Percentiles rank a stretch among this genome's conserved stretches.
phyloP scores from a whole-genome alignment of 2,329 filamentous ascomycete species.

The Alternaria alternata region DNA sequence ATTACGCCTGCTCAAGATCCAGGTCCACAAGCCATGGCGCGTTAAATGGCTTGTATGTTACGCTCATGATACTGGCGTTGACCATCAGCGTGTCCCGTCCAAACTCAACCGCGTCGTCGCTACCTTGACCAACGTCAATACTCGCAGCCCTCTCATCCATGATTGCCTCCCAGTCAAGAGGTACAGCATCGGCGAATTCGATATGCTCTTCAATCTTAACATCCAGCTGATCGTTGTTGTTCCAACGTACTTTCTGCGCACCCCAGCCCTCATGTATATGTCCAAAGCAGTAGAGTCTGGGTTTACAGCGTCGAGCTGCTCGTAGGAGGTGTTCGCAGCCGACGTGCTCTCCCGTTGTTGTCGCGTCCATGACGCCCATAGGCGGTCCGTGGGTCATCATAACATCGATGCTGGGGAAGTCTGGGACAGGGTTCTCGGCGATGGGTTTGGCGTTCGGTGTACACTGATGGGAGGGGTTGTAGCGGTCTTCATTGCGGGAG shows the following conservation, averaged over 20 bases:
- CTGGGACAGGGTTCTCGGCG: conserved; percentile 53
- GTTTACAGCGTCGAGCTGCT: conserved; percentile 60
- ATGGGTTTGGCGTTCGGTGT: conserved; percentile 38
- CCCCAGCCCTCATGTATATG: conserved; percentile 66
- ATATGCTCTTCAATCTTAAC: conserved; percentile 30
- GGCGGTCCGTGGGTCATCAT: conserved; percentile 70
- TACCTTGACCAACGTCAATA: conserved; percentile 43
- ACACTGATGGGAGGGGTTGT: conserved; percentile 52
- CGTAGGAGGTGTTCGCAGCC: conserved; percentile 65
- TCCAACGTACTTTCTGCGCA: conserved; percentile 51
- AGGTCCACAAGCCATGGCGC: conserved; percentile 66
- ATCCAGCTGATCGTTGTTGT: conserved; percentile 30
- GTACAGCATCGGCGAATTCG: conserved; percentile 19
- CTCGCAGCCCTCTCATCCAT: conserved; percentile 33
- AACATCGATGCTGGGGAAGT: conserved; percentile 60
- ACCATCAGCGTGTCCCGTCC: conserved; percentile 65
- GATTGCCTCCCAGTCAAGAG: conserved; percentile 28
- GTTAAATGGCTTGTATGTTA: conserved; percentile 59
- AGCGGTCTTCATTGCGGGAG: conserved; percentile 59
- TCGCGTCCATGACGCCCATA: conserved; percentile 58
- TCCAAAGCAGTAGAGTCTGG: conserved; percentile 67
- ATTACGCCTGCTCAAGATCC: conserved; percentile 47
- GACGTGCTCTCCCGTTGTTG: conserved; percentile 46
- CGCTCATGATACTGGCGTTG: conserved; percentile 65
- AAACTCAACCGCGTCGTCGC: conserved; percentile 44